Conservation (phyloP, 495 filamentous ascomycete genomes). For the Xylaria intraflava region DNA sequence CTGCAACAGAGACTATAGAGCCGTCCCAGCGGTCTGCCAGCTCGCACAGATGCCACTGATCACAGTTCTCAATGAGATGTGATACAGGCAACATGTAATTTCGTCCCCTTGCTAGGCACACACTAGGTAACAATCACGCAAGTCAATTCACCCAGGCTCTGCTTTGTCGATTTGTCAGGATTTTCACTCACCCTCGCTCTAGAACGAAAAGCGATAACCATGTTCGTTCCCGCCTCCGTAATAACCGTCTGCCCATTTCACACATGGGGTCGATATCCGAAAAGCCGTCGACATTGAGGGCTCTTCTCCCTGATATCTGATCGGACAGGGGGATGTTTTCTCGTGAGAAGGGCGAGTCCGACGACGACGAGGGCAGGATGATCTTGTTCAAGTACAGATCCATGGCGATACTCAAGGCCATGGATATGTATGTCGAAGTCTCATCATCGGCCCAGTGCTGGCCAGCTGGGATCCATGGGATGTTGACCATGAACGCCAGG, state of each 20-base stretch:
- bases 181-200: conserved; percentile 53
- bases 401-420: conserved; percentile 60
- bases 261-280: conserved; percentile 54
- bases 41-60: conserved; percentile 57
- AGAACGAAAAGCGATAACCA: conserved; percentile 68
- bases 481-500: conserved; percentile 68
- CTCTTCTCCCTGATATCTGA: conserved; percentile 58
- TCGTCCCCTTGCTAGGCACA: conserved; percentile 62
- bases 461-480: conserved; percentile 69
- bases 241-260: conserved; percentile 50
- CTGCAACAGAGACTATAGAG: conserved; percentile 60
- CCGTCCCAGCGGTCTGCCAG: conserved; percentile 62
- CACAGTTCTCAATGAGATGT: conserved; percentile 57
- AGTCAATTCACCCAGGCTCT: background rate
- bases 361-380: conserved; percentile 47
- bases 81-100: conserved; percentile 61
- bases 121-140: conserved; percentile 32
- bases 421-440: conserved; percentile 62
- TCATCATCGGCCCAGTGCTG: conserved; percentile 63
- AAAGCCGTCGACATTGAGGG: conserved; percentile 61
- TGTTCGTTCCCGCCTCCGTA: conserved; percentile 59
- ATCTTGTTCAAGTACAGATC: conserved; percentile 66
- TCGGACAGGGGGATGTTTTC: conserved; percentile 52
- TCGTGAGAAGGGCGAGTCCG: conserved; percentile 42
- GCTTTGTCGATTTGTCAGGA: background rate